These are phyloP conservation scores for Abrus pulchellus DNA, from an alignment of 306 rosid genomes.

Conservation along the genomic window DNA sequence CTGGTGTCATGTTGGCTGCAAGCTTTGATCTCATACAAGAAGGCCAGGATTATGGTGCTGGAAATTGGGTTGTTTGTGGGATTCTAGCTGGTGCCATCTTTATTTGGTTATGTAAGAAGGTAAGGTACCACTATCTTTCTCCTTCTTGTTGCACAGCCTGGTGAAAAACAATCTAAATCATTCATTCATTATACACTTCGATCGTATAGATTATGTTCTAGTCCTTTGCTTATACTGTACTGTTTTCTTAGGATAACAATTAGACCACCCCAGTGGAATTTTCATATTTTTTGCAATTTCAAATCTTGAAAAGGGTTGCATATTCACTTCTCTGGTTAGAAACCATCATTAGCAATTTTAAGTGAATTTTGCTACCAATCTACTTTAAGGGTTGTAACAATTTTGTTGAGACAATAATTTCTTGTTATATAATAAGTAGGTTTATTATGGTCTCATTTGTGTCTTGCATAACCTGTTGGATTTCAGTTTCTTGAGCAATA, in stretches of 20 bases:
- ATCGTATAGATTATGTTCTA: neutral
- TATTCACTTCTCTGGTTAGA: neutral
- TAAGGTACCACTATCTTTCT: slow-evolving; percentile 51
- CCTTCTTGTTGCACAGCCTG: neutral
- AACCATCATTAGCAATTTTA: neutral
- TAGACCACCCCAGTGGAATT: neutral
- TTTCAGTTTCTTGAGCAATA: slow-evolving; percentile 93
- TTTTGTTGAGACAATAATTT: neutral
- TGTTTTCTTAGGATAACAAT: neutral
- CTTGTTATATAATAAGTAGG: slow-evolving; percentile 1
- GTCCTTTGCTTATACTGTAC: neutral
- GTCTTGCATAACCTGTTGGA: slow-evolving; percentile 47
- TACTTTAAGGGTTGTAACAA: neutral
- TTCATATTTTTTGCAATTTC: neutral
- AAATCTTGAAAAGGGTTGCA: neutral
- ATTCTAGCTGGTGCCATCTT: slow-evolving; percentile 71
- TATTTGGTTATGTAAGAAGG: slow-evolving; percentile 78
- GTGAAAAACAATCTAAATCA: neutral
- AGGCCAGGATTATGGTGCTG: slow-evolving; percentile 72
- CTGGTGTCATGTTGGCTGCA: slow-evolving; percentile 84
- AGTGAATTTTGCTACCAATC: neutral
- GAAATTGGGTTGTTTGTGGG: slow-evolving; percentile 76
- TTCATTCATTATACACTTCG: neutral
- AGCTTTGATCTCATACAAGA: slow-evolving; percentile 78
- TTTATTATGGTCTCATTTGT: slow-evolving; percentile 43